Evolutionary conservation across 2,329 filamentous ascomycete genomes (phyloP).

Genomic region (Aspergillus amoenus): DNA sequence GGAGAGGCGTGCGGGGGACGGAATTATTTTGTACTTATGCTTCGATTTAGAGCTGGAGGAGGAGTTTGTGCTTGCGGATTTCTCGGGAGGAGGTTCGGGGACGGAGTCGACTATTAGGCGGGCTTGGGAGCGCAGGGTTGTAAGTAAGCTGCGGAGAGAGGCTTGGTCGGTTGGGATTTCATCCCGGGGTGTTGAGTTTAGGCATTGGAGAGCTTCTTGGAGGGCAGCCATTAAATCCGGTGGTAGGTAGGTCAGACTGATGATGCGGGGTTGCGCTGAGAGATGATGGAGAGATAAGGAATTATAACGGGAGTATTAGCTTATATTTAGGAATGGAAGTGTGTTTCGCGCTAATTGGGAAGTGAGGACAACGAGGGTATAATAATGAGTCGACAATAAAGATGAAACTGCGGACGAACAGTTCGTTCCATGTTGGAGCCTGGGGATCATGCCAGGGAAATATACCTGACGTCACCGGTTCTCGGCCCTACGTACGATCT

Average conservation of each 20-base stretch:
- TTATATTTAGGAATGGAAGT: too few relatives aligned
- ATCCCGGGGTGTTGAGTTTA: conserved; percentile 58
- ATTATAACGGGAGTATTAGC: too few relatives aligned
- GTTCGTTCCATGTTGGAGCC: too few relatives aligned
- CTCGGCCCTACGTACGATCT: not conserved
- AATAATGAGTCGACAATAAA: too few relatives aligned
- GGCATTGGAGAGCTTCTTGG: conserved; percentile 59
- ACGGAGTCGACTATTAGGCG: conserved; percentile 76
- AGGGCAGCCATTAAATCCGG: conserved; percentile 52
- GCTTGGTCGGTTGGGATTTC: conserved; percentile 46
- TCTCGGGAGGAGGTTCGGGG: conserved; percentile 51
- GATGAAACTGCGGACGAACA: too few relatives aligned
- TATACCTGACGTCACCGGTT: not conserved
- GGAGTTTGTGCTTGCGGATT: not conserved
- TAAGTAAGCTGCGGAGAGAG: conserved; percentile 55
- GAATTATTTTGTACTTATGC: conserved; percentile 35
- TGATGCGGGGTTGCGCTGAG: not conserved
- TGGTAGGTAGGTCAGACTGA: not conserved
- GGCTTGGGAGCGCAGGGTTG: conserved; percentile 63
- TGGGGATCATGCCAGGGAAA: too few relatives aligned
- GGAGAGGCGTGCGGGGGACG: conserved; percentile 50
- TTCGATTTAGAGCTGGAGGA: not conserved
- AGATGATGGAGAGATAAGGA: too few relatives aligned
- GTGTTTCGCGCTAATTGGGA: too few relatives aligned
- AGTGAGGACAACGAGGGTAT: too few relatives aligned